Evolutionary conservation across 768 basidiomycete genomes (phyloP).

Genomic region (Mycena floridula): DNA sequence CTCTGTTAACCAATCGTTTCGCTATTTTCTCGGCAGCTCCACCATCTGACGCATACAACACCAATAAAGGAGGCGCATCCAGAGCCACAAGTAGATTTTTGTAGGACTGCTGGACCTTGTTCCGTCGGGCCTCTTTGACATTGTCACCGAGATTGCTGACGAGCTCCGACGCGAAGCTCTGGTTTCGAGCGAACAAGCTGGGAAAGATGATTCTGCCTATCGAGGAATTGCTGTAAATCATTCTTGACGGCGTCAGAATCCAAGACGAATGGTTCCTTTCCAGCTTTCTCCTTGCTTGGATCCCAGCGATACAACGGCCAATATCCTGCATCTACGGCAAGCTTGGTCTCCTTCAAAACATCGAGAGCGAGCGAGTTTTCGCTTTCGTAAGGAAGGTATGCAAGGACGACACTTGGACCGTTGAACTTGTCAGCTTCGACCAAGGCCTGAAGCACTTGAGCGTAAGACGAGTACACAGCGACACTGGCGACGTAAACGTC

Average conservation of each 20-base stretch:
- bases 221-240: constrained; percentile 89
- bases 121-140: constrained; percentile 77
- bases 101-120: constrained; percentile 78
- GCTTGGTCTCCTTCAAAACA: constrained; percentile 94
- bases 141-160: constrained; percentile 81
- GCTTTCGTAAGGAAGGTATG: constrained; percentile 84
- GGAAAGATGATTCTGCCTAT: constrained; percentile 93
- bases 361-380: constrained; percentile 80
- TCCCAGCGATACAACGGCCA: constrained; percentile 99
- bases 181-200: constrained; percentile 84
- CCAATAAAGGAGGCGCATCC: constrained; percentile 81
- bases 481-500: constrained; percentile 94
- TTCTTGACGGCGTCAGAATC: constrained; percentile 94
- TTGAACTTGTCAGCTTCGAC: constrained; percentile 86
- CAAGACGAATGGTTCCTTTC: constrained; percentile 83
- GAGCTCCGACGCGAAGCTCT: constrained; percentile 69
- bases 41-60: constrained; percentile 94
- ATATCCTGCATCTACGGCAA: constrained; percentile 92
- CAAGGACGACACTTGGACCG: constrained; percentile 89
- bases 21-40: constrained; percentile 96
- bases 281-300: constrained; percentile 69
- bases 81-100: constrained; percentile 76
- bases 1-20: constrained; percentile 78
- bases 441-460: constrained; percentile 87
- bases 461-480: constrained; percentile 93